Base-by-base conservation (phyloP, 768 basidiomycete species). In the Mycena vitilis region DNA sequence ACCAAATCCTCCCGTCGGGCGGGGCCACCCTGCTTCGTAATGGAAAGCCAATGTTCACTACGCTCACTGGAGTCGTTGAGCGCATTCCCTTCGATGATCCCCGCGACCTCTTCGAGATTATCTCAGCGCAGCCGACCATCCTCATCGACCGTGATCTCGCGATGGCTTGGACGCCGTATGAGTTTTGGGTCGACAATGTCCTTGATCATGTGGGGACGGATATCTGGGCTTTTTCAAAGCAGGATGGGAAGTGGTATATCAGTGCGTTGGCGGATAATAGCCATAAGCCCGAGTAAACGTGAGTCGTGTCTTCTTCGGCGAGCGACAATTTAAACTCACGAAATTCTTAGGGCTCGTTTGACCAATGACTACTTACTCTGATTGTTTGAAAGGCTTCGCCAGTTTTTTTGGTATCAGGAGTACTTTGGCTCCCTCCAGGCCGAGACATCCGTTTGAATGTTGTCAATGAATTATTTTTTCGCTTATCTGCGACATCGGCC, bases 131-230 rank as follows among this genome's bases (percentile, higher is more conserved):
- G 55, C 56, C 71, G 56, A 15, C 22, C 64, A 51, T 72, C 9
- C 53, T 65, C 25, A 42, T 72, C 18, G 71, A 72, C 48, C 53
- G 56, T 40, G 60, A 70, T 12, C 47, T 72, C 55, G 71, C 71
- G 16, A 72, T 72, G 71, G 64, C 65, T 9, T 72, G 71, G 71
- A 72, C 68, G 2, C 71, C 71, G 4, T 72, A 72, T 51, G 71
- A 72, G 20, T 72, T 72, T 45, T 59, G 13, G 12, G 51, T 72
- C 25, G 65, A 72, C 60, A 47, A 42, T 13, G 34, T 9, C 12
- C 36, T 72, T 25, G 60, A 72, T 36, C 71, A 72, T 48, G 57
- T 63, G 37, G 71, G 71, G 25, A 69, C 68, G 37, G 52, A 66
- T 49, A 72, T 72, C 30, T 72, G 68, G 68, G 70, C 64, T 40